Evolutionary conservation across 768 basidiomycete genomes (phyloP).

Genomic region (Lentinula edodes): DNA sequence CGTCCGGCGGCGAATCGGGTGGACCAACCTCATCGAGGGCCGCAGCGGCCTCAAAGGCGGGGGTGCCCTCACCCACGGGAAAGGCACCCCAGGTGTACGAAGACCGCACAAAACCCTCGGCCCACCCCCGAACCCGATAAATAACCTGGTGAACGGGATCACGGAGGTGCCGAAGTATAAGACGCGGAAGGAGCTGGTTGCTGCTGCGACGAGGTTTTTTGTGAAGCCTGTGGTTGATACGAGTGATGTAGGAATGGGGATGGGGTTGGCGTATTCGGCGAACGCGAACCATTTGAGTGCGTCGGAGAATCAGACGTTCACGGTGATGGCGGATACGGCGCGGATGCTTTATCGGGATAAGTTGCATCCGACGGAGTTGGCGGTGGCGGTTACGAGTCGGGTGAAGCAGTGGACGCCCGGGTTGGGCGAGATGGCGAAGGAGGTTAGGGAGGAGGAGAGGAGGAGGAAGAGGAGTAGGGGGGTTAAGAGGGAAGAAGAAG

Average conservation of each 20-base stretch:
- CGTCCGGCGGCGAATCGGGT: constrained; percentile 24
- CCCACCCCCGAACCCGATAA: no score
- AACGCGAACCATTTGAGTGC: not conserved
- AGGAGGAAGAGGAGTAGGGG: not conserved
- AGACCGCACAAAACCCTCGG: no score
- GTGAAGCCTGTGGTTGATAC: not conserved
- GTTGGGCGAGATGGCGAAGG: not conserved
- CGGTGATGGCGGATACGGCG: not conserved
- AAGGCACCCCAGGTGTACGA: no score
- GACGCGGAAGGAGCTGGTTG: not conserved
- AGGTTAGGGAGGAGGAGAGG: not conserved
- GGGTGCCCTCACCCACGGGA: no score
- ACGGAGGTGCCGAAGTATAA: not conserved
- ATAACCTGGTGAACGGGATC: no score
- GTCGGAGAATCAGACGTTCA: not conserved
- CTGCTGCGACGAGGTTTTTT: not conserved
- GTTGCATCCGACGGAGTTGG: not conserved
- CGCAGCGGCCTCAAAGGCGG: not conserved
- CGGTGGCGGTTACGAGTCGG: not conserved
- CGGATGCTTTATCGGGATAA: not conserved
- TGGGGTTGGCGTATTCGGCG: not conserved
- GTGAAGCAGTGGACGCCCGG: not conserved
- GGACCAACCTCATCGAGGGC: constrained; percentile 12
- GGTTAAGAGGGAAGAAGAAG: not conserved
- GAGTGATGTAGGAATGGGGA: no score